Percentiles rank a stretch among this genome's conserved stretches.
These are phyloP conservation scores for Salix brachista DNA, from an alignment of 345 rosid genomes.

Conservation along the genomic window DNA sequence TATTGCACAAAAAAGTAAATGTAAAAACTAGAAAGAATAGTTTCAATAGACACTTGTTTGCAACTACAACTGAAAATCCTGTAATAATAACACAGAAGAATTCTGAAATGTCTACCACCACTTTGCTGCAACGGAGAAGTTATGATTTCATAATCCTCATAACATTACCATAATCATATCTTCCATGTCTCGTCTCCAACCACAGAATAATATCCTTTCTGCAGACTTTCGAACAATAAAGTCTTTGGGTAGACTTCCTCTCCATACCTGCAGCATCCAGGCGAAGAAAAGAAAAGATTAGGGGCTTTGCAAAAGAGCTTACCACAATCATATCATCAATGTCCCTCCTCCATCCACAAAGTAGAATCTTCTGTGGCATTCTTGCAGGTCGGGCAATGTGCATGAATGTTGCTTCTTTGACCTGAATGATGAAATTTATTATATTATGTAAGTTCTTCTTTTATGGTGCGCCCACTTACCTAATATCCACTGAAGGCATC, in stretches of 20 bases:
- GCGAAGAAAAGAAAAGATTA: conserved; percentile 46
- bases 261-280: conserved; percentile 65
- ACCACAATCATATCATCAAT: conserved; percentile 87
- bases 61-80: conserved; percentile 9
- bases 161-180: conserved; percentile 72
- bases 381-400: conserved; percentile 50
- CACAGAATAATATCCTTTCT: conserved; percentile 68
- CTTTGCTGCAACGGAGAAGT: conserved; percentile 24
- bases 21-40: neutral
- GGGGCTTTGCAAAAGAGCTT: conserved; percentile 58
- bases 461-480: conserved; percentile 22
- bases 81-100: conserved; percentile 6
- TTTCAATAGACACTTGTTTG: conserved; percentile 13
- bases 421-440: conserved; percentile 64
- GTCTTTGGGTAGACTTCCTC: conserved; percentile 58
- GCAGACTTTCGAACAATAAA: conserved; percentile 48
- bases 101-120: conserved; percentile 25
- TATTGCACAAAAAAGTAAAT: no score
- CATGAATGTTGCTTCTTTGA: conserved; percentile 57
- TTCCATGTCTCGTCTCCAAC: conserved; percentile 84
- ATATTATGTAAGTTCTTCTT: conserved; percentile 33
- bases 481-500: conserved; percentile 28
- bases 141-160: conserved; percentile 24
- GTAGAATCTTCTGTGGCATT: conserved; percentile 81
- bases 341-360: conserved; percentile 88